A percentile compares a stretch with the other conserved stretches of the same genome.
Evolutionary conservation across 2,329 filamentous ascomycete species (phyloP).

Genomic region (Neonectria ditissima): DNA sequence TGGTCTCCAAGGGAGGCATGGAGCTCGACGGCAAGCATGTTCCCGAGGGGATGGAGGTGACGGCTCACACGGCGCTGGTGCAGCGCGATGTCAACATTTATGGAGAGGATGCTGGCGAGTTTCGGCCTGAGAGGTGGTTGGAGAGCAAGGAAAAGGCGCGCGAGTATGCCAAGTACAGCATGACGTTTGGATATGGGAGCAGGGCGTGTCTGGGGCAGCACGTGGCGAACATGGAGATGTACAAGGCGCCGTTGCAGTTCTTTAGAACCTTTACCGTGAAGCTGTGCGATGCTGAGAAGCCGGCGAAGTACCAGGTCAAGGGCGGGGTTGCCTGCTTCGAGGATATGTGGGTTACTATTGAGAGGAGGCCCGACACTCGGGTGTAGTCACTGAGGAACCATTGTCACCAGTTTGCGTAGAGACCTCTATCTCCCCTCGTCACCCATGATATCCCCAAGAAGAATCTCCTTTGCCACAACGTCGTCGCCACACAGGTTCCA

Average conservation of each 20-base stretch:
- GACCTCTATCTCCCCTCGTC: no score
- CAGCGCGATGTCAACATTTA: not conserved
- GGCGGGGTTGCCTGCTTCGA: not conserved
- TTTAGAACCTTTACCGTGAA: conserved; percentile 25
- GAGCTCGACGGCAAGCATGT: not conserved
- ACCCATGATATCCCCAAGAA: no score
- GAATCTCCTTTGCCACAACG: no score
- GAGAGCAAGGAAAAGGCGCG: not conserved
- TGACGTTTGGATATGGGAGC: conserved; percentile 55
- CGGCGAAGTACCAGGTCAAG: not conserved
- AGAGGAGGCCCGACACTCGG: not conserved
- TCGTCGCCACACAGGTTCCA: no score
- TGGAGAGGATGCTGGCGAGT: not conserved
- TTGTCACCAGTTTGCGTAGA: no score
- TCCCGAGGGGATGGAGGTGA: not conserved
- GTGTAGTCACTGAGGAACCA: no score
- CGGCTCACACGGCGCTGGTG: not conserved
- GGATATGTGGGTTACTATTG: not conserved
- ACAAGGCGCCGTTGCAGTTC: conserved; percentile 34
- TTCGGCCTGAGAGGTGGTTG: not conserved
- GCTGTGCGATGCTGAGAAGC: not conserved
- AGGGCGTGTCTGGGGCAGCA: conserved; percentile 59
- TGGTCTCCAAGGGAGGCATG: not conserved
- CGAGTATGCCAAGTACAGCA: conserved; percentile 8
- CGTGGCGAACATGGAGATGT: conserved; percentile 57